Conservation (phyloP, 106 monocot species). For the Platanthera guangdongensis region DNA sequence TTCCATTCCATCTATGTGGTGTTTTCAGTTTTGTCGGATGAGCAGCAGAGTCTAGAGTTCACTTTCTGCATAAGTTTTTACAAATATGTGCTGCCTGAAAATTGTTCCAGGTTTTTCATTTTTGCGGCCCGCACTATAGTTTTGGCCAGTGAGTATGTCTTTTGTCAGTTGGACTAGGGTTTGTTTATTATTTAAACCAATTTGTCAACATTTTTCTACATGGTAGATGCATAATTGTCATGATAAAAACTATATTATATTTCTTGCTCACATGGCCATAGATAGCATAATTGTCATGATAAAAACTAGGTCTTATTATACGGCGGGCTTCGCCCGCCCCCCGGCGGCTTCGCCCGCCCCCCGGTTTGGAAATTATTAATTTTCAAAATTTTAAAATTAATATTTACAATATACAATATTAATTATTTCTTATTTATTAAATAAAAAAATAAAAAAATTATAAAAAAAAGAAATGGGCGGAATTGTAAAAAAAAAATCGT, state of each 20-base stretch:
- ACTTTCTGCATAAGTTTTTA: neutral
- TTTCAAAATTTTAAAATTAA: too few species aligned
- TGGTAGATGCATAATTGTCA: neutral
- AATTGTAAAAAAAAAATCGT: too few species aligned
- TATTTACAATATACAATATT: too few species aligned
- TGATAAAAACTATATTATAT: neutral
- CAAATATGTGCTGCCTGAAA: neutral
- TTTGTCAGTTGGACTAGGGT: neutral
- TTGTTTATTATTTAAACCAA: constrained; percentile 3
- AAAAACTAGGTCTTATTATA: too few species aligned
- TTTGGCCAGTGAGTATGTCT: neutral
- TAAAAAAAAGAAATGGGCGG: too few species aligned
- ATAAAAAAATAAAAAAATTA: too few species aligned
- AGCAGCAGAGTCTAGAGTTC: neutral
- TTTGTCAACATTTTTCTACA: neutral
- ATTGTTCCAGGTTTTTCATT: neutral
- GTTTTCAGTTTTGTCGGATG: neutral
- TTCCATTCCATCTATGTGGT: neutral
- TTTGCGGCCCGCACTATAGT: neutral
- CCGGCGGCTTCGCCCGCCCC: too few species aligned
- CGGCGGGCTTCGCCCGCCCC: too few species aligned
- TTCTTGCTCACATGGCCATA: too few species aligned
- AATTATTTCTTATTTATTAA: too few species aligned
- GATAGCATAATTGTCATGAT: too few species aligned
- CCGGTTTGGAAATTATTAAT: too few species aligned